Evolutionary conservation across 352 stramenopile genomes (phyloP).

Genomic region (Globisporangium ultimum): DNA sequence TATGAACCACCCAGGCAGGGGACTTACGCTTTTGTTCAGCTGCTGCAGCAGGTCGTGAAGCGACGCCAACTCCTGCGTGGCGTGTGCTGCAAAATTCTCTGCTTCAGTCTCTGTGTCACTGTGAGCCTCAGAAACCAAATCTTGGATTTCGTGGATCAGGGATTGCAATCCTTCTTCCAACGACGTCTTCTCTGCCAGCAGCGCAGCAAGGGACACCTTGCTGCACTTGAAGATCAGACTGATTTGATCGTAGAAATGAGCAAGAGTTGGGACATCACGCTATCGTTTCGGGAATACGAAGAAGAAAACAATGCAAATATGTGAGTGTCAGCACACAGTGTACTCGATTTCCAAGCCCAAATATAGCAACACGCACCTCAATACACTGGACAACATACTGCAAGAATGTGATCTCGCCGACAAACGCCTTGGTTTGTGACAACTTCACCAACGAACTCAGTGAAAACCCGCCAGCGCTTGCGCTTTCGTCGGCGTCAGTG

Average conservation of each 20-base stretch:
- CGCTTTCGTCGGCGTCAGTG: slow-evolving; percentile 30
- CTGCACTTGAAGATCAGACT: slow-evolving; percentile 69
- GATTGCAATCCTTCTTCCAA: slow-evolving; percentile 61
- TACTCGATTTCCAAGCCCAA: too few species aligned
- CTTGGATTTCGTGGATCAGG: slow-evolving; percentile 47
- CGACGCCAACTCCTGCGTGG: slow-evolving; percentile 52
- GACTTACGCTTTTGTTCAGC: slow-evolving; percentile 44
- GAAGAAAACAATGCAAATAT: too few species aligned
- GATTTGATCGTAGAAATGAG: slow-evolving; percentile 74
- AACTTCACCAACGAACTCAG: slow-evolving; percentile 79
- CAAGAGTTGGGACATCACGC: slow-evolving; percentile 71
- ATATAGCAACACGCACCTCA: slow-evolving; percentile 22
- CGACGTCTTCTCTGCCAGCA: slow-evolving; percentile 67
- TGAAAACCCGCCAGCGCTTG: slow-evolving; percentile 60
- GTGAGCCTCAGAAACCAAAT: slow-evolving; percentile 21
- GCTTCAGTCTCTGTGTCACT: slow-evolving; percentile 35
- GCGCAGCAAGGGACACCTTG: slow-evolving; percentile 61
- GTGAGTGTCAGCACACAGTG: too few species aligned
- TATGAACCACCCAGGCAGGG: too few species aligned
- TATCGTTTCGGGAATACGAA: background rate
- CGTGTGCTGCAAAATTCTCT: slow-evolving; percentile 46
- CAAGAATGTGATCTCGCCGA: slow-evolving; percentile 75
- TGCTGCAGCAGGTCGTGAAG: slow-evolving; percentile 49
- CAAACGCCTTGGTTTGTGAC: slow-evolving; percentile 85
- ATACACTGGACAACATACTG: slow-evolving; percentile 86